Evolutionary conservation across 495 filamentous ascomycete genomes (phyloP).

Genomic region (Lasiosphaeris hirsuta): DNA sequence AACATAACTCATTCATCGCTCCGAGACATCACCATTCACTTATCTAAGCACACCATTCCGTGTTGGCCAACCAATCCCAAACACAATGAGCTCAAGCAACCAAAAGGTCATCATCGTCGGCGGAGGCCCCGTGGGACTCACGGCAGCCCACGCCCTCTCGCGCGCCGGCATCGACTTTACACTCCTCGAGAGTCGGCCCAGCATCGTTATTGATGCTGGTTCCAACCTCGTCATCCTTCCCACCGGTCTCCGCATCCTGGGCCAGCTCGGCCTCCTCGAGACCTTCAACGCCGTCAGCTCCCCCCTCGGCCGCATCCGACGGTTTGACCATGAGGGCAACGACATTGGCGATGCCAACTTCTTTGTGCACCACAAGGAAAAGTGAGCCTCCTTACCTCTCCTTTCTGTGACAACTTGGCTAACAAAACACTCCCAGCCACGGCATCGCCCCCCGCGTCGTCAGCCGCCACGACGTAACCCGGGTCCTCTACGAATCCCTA

Average conservation of each 20-base stretch:
- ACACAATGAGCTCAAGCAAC: background rate
- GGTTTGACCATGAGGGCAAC: constrained; percentile 4
- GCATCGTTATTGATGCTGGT: constrained; percentile 38
- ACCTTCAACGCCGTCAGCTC: constrained; percentile 11
- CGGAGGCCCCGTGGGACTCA: constrained; percentile 49
- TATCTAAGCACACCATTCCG: too few species aligned
- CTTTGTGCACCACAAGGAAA: constrained; percentile 4
- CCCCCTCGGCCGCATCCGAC: background rate
- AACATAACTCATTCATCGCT: too few species aligned
- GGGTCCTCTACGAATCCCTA: constrained; percentile 30
- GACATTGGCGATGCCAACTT: constrained; percentile 6
- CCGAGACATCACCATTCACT: too few species aligned
- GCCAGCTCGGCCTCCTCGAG: constrained; percentile 46
- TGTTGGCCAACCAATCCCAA: background rate
- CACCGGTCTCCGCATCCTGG: constrained; percentile 36
- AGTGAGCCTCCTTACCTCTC: background rate
- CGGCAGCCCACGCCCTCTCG: constrained; percentile 44
- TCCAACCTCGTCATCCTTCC: constrained; percentile 38
- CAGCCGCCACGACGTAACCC: constrained; percentile 31
- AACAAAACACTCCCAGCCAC: constrained; percentile 18
- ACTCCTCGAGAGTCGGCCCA: constrained; percentile 41
- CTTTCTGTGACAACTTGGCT: too few species aligned
- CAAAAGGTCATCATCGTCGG: constrained; percentile 52
- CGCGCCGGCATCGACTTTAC: constrained; percentile 45
- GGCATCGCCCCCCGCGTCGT: constrained; percentile 35